Conservation (phyloP, 148 eudicot genomes). For the Chenopodium album region DNA sequence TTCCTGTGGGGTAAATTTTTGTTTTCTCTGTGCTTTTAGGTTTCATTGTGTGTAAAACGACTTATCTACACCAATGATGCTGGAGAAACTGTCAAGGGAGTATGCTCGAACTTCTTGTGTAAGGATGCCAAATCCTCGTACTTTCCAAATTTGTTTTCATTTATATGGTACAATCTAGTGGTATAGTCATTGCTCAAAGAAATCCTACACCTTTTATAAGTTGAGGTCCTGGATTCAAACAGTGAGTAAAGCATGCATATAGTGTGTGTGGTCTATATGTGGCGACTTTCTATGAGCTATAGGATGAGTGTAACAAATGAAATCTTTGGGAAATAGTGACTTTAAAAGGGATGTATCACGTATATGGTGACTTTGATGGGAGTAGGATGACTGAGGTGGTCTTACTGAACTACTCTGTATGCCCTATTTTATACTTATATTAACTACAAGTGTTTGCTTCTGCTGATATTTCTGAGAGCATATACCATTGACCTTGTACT, state of each 20-base stretch:
- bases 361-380: too few relatives aligned
- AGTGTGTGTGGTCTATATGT: background rate
- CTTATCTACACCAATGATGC: slow-evolving; percentile 92
- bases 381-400: background rate
- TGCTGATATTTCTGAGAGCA: background rate
- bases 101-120: slow-evolving; percentile 98
- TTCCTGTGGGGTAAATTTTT: background rate
- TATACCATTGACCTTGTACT: background rate
- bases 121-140: slow-evolving; percentile 36
- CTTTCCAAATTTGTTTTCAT: background rate
- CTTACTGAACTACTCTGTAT: background rate
- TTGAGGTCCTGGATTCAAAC: background rate
- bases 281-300: background rate
- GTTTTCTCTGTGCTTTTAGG: slow-evolving; percentile 43
- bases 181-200: background rate
- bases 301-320: background rate
- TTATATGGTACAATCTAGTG: background rate
- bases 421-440: background rate
- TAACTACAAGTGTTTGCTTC: background rate
- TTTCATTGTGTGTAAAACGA: slow-evolving; percentile 96
- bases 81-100: slow-evolving; percentile 94
- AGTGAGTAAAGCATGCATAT: background rate
- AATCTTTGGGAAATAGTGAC: background rate
- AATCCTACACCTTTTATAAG: background rate
- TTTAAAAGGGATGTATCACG: background rate